Percentiles rank a stretch among this genome's conserved stretches.
phyloP scores from a whole-genome alignment of 2,329 filamentous ascomycete genomes.

The Calonectria leucothoes region DNA sequence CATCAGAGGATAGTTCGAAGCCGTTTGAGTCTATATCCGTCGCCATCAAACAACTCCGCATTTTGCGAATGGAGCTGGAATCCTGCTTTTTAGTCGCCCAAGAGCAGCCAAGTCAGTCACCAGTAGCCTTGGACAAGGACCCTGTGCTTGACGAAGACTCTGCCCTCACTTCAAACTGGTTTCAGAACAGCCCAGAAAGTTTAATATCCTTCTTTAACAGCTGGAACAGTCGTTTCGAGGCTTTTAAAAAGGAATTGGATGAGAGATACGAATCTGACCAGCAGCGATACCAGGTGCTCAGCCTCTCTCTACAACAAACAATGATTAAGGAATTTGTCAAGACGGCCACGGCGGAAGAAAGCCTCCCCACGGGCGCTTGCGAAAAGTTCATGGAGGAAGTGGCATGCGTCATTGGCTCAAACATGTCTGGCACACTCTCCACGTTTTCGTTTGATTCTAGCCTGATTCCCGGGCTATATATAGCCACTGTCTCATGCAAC shows the following conservation, averaged over 20 bases:
- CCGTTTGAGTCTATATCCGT: not conserved
- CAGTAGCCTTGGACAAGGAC: not conserved
- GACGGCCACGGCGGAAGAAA: not conserved
- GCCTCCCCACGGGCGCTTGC: not conserved
- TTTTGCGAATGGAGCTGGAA: not conserved
- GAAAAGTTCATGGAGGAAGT: not conserved
- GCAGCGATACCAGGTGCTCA: not conserved
- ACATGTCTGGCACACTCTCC: not conserved
- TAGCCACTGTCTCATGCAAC: not conserved
- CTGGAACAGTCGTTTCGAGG: not conserved
- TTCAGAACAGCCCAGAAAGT: not conserved
- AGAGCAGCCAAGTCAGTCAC: not conserved
- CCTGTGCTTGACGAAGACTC: not conserved
- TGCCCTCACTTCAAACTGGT: not conserved
- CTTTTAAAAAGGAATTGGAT: not conserved
- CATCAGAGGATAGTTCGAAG: not conserved
- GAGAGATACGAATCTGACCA: not conserved
- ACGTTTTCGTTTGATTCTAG: not conserved
- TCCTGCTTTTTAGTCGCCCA: not conserved
- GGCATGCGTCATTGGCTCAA: not conserved
- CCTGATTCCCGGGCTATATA: not conserved
- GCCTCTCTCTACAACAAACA: not conserved
- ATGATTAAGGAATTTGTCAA: not conserved
- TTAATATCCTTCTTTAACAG: not conserved
- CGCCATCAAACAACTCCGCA: not conserved